These are phyloP conservation scores for Sophora flavescens DNA, from an alignment of 306 rosid species.

Conservation along the genomic window DNA sequence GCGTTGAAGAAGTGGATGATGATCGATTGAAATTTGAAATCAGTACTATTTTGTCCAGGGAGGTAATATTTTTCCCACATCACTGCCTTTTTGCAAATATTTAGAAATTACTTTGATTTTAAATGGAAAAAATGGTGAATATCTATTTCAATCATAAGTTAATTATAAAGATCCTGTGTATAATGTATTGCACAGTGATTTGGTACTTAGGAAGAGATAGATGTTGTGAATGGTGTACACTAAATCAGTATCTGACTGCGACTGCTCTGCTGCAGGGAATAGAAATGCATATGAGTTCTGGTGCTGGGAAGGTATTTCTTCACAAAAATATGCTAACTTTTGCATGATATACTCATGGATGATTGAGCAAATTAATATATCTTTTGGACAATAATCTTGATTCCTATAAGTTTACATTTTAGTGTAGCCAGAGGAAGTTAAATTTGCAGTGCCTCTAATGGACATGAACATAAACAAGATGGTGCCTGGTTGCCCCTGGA, in stretches of 20 bases:
- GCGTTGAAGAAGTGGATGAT: slow-evolving; percentile 85
- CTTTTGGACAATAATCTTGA: slow-evolving; percentile 61
- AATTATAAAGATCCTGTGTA: background rate
- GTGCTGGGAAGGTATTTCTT: slow-evolving; percentile 78
- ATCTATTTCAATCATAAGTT: background rate
- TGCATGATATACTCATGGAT: background rate
- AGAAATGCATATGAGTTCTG: slow-evolving; percentile 83
- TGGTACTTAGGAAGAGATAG: too few relatives aligned
- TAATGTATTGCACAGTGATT: background rate
- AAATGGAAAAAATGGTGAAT: background rate
- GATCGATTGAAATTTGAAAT: slow-evolving; percentile 90
- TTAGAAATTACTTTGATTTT: background rate
- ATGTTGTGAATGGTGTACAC: too few relatives aligned
- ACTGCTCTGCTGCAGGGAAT: slow-evolving; percentile 73
- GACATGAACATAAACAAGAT: slow-evolving; percentile 87
- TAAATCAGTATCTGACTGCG: background rate
- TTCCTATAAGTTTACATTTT: slow-evolving; percentile 69
- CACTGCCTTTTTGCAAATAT: background rate
- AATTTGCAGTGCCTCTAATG: slow-evolving; percentile 89
- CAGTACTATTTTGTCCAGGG: slow-evolving; percentile 80
- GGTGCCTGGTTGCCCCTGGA: slow-evolving; percentile 91
- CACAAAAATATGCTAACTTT: slow-evolving; percentile 28
- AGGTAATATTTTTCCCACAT: slow-evolving; percentile 58
- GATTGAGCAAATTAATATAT: slow-evolving; percentile 44
- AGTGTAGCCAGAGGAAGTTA: slow-evolving; percentile 94